Conservation (phyloP, 129 eudicot genomes). For the Flaveria trinervia region DNA sequence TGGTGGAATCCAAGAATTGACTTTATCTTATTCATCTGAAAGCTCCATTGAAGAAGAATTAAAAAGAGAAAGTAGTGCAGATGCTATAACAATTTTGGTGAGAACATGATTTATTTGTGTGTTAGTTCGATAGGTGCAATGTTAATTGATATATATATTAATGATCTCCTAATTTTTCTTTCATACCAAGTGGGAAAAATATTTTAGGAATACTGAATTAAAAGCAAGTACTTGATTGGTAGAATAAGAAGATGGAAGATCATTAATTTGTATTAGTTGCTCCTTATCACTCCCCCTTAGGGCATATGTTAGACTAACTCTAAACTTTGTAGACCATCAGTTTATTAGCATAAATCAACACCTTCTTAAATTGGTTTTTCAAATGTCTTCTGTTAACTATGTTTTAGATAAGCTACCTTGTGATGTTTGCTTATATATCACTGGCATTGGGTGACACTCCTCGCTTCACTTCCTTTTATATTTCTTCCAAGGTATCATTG, state of each 20-base stretch:
- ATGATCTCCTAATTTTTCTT: background rate
- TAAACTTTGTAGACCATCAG: background rate
- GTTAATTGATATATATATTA: background rate
- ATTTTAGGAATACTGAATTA: background rate
- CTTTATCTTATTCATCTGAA: conserved; percentile 92
- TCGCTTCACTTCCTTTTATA: conserved; percentile 68
- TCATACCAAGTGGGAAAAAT: background rate
- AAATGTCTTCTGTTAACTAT: conserved; percentile 17
- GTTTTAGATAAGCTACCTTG: conserved; percentile 96
- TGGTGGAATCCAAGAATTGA: conserved; percentile 81
- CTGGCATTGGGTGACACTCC: conserved; percentile 95
- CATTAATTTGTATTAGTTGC: background rate
- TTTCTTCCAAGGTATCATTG: conserved; percentile 83
- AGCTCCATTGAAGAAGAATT: conserved; percentile 96
- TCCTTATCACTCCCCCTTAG: background rate
- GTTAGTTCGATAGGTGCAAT: background rate
- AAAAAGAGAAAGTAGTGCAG: conserved; percentile 98
- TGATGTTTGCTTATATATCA: conserved; percentile 99
- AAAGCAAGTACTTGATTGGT: background rate
- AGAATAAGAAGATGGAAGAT: background rate
- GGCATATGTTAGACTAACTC: background rate
- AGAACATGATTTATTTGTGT: conserved; percentile 24
- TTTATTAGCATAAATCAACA: conserved; percentile 6
- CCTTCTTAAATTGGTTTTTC: background rate
- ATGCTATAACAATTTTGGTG: conserved; percentile 87